phyloP scores from a whole-genome alignment of 768 basidiomycete genomes.

The Hygrocybe coccinea region DNA sequence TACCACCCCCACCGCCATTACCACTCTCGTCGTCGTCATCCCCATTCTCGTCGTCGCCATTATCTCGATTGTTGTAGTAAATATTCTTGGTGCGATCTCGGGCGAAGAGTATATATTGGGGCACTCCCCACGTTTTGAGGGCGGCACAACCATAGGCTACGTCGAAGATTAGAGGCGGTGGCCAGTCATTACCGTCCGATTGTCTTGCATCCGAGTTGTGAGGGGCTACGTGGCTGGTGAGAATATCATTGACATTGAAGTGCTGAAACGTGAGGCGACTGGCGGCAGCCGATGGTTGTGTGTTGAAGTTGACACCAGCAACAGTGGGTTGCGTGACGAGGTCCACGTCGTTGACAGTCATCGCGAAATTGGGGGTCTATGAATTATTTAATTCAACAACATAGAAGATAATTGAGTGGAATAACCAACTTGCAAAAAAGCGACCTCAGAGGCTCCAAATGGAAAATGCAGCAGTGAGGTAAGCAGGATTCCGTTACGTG shows the following conservation, averaged over 20 bases:
- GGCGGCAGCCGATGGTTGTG: not conserved
- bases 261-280: conserved; percentile 9
- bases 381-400: not conserved
- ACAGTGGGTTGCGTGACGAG: not conserved
- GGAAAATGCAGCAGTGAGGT: not conserved
- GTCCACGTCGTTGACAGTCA: conserved; percentile 14
- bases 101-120: conserved; percentile 12
- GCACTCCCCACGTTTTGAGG: conserved; percentile 18
- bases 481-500: conserved; percentile 10
- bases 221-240: conserved; percentile 2
- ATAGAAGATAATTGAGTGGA: not conserved
- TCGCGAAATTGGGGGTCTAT: conserved; percentile 11
- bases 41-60: not conserved
- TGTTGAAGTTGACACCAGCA: not conserved
- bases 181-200: conserved; percentile 11
- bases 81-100: conserved; percentile 9
- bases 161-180: conserved; percentile 14
- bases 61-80: conserved; percentile 6
- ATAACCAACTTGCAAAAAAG: conserved; percentile 10
- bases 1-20: not conserved
- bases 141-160: conserved; percentile 15
- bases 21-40: not conserved
- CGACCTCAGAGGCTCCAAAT: conserved; percentile 4
- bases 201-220: conserved; percentile 15
- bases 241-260: conserved; percentile 7